phyloP scores from a whole-genome alignment of 2,329 filamentous ascomycete genomes.

The Colletotrichum sidae region DNA sequence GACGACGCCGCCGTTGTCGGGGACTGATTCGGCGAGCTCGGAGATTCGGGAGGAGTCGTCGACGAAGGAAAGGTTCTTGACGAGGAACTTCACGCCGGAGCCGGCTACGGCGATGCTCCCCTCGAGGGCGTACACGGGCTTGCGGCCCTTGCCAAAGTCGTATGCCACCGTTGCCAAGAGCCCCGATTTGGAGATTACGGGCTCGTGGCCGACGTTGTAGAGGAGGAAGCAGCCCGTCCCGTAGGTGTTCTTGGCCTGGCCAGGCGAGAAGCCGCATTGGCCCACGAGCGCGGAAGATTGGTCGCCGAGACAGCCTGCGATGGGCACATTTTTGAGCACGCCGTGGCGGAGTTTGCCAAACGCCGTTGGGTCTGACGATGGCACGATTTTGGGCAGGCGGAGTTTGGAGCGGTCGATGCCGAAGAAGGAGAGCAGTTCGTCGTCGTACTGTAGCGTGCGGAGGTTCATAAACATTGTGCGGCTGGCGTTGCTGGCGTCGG shows the following conservation, averaged over 20 bases:
- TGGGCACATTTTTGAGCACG: conserved; percentile 74
- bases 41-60: conserved; percentile 61
- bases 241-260: conserved; percentile 91
- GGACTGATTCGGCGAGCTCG: conserved; percentile 62
- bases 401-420: conserved; percentile 76
- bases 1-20: conserved; percentile 84
- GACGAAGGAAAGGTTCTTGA: conserved; percentile 73
- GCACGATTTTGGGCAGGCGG: conserved; percentile 83
- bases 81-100: conserved; percentile 80
- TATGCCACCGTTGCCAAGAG: conserved; percentile 90
- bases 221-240: conserved; percentile 91
- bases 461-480: conserved; percentile 97
- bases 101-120: conserved; percentile 87
- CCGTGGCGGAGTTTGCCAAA: conserved; percentile 78
- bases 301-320: conserved; percentile 88
- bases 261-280: conserved; percentile 84
- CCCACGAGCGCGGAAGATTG: conserved; percentile 89
- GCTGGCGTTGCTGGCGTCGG: conserved; percentile 88
- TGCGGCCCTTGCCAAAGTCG: conserved; percentile 72
- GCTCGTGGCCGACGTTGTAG: conserved; percentile 87
- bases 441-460: conserved; percentile 82
- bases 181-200: conserved; percentile 86
- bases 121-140: conserved; percentile 83
- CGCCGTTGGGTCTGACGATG: conserved; percentile 78
- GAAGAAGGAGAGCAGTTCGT: conserved; percentile 82